These are phyloP conservation scores for Elaeis oleifera DNA, from an alignment of 202 grass and related monocot species.

Conservation along the genomic window DNA sequence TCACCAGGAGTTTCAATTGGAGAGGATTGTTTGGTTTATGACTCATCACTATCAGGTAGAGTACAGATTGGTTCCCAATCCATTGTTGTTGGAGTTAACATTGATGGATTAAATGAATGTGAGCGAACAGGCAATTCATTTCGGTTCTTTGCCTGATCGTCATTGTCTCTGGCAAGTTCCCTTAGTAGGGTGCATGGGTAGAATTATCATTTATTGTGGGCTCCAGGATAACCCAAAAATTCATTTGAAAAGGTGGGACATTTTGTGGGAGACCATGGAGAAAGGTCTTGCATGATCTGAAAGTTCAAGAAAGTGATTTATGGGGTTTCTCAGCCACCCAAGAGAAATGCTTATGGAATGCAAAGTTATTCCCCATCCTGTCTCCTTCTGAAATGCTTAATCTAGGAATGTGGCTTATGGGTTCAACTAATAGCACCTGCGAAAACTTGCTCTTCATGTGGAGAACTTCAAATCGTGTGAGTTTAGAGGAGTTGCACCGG, in stretches of 20 bases:
- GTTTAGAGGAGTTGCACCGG: constrained; percentile 79
- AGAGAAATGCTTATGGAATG: constrained; percentile 86
- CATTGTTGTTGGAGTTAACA: constrained; percentile 75
- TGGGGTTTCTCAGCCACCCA: constrained; percentile 36
- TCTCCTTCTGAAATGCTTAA: constrained; percentile 65
- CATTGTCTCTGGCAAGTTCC: constrained; percentile 97
- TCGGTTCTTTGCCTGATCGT: constrained; percentile 63
- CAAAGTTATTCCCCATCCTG: constrained; percentile 63
- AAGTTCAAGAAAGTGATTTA: constrained; percentile 63
- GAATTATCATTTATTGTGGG: constrained; percentile 69
- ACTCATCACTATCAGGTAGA: constrained; percentile 68
- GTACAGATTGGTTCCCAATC: constrained; percentile 76
- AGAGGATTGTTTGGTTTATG: constrained; percentile 82
- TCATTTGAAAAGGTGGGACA: constrained; percentile 45
- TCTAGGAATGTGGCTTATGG: constrained; percentile 77
- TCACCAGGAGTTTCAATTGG: constrained; percentile 63
- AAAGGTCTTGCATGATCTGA: constrained; percentile 57
- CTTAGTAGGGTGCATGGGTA: constrained; percentile 51
- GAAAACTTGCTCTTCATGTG: constrained; percentile 41
- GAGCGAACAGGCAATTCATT: constrained; percentile 21
- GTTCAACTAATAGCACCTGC: constrained; percentile 30
- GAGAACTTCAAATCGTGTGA: constrained; percentile 62
- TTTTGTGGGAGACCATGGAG: constrained; percentile 91
- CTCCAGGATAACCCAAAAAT: constrained; percentile 88
- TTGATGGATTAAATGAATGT: constrained; percentile 25